Conservation (phyloP, 371 early-diverging fungal genomes). For the Capillidium heterosporum region DNA sequence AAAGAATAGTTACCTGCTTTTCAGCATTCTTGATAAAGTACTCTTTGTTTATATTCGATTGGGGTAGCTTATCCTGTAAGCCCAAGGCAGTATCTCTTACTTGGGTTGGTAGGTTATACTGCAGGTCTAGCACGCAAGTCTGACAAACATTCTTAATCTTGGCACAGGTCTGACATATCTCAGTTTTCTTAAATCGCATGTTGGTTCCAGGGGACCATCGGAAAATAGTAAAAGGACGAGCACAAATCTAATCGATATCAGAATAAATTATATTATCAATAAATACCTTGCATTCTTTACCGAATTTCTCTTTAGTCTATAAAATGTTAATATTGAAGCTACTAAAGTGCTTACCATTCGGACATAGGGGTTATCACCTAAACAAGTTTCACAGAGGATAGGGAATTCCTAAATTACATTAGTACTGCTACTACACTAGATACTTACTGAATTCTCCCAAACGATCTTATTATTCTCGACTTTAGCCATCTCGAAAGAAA, state of each 20-base stretch:
- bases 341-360: conserved; percentile 57
- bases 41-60: conserved; percentile 71
- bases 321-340: not conserved
- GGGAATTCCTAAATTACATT: conserved; percentile 42
- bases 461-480: conserved; percentile 50
- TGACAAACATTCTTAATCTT: conserved; percentile 96
- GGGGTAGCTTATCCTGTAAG: conserved; percentile 53
- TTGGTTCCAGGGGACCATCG: conserved; percentile 90
- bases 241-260: conserved; percentile 40
- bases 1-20: conserved; percentile 28
- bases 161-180: conserved; percentile 92
- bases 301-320: conserved; percentile 59
- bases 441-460: conserved; percentile 45
- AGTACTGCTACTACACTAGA: not conserved
- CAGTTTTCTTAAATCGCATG: conserved; percentile 91
- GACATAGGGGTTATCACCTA: conserved; percentile 93
- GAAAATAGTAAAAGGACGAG: conserved; percentile 88
- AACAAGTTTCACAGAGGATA: conserved; percentile 87
- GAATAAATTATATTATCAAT: not conserved
- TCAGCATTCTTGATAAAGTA: conserved; percentile 75
- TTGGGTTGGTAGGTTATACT: conserved; percentile 81
- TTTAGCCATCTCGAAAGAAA: conserved; percentile 12
- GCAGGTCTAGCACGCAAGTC: conserved; percentile 87
- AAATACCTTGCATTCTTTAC: conserved; percentile 78
- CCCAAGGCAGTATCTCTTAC: conserved; percentile 79